Percentiles rank a stretch among this genome's conserved stretches.
phyloP scores from a whole-genome alignment of 495 filamentous ascomycete genomes.

The Coniosporium apollinis region DNA sequence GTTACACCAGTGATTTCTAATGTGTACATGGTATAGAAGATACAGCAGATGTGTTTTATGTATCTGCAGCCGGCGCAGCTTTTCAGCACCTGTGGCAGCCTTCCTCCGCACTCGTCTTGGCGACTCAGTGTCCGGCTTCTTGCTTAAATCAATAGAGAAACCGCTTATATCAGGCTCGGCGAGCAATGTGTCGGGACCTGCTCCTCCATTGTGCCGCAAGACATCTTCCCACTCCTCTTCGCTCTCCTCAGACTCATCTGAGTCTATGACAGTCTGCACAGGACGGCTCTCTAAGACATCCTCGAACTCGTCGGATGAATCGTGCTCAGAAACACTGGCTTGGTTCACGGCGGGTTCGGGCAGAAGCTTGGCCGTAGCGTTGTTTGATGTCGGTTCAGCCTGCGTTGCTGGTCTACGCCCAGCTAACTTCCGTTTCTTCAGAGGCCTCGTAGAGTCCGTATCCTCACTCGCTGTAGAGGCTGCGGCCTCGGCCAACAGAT shows the following conservation, averaged over 20 bases:
- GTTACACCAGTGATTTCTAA: conserved; percentile 82
- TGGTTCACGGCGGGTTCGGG: conserved; percentile 1
- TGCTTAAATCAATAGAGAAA: conserved; percentile 43
- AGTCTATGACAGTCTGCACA: conserved; percentile 6
- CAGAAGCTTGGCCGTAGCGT: neutral
- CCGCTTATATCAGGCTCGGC: conserved; percentile 25
- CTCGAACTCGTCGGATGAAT: no score
- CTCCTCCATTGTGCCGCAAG: conserved; percentile 19
- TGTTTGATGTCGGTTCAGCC: neutral
- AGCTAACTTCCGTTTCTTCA: conserved; percentile 10
- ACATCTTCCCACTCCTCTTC: conserved; percentile 63
- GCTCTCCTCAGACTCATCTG: conserved; percentile 32
- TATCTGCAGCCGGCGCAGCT: conserved; percentile 48
- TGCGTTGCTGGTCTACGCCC: neutral
- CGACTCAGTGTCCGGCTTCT: conserved; percentile 16
- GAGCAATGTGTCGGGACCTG: no score
- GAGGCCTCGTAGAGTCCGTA: conserved; percentile 5
- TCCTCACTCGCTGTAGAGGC: conserved; percentile 1
- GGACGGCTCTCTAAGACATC: no score
- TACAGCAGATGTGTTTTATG: conserved; percentile 82
- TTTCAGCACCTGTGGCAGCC: conserved; percentile 52
- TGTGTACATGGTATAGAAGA: conserved; percentile 53
- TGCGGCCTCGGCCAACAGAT: conserved; percentile 15
- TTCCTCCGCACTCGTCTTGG: conserved; percentile 31
- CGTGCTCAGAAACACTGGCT: no score